These are phyloP conservation scores for Bonia amplexicaulis DNA, from an alignment of 176 grass and related monocot genomes.

Conservation along the genomic window DNA sequence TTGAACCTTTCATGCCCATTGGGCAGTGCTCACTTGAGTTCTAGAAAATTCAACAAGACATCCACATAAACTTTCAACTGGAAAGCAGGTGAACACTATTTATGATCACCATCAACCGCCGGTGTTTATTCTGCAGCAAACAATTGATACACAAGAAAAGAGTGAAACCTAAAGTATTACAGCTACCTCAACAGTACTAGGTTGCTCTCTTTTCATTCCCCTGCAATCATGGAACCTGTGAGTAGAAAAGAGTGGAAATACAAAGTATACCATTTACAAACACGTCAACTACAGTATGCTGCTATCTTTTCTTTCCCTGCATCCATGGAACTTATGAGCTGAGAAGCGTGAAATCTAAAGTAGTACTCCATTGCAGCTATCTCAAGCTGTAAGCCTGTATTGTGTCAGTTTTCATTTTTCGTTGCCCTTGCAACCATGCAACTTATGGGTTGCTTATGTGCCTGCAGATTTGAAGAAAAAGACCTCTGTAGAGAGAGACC, in stretches of 20 bases:
- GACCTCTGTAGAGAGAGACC: no score
- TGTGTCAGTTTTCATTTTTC: neutral
- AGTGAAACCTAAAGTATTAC: constrained; percentile 12
- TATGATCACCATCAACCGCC: neutral
- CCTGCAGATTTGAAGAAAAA: constrained; percentile 30
- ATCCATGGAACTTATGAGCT: neutral
- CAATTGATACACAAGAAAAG: constrained; percentile 21
- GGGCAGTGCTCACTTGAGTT: neutral
- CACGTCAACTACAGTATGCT: neutral
- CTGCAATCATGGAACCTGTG: constrained; percentile 24
- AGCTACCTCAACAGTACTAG: neutral
- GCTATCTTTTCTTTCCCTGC: neutral
- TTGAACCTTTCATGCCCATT: neutral
- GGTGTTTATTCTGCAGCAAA: constrained; percentile 5
- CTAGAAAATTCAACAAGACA: neutral
- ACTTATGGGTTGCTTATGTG: neutral
- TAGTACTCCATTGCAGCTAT: neutral
- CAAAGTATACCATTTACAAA: neutral
- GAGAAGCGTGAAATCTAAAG: neutral
- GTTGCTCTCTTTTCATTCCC: constrained; percentile 27
- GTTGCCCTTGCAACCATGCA: neutral
- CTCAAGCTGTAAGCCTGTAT: neutral
- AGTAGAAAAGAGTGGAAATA: neutral
- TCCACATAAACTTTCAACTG: neutral
- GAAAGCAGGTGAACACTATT: neutral